Percentiles rank a stretch among this genome's conserved stretches.
Evolutionary conservation across 2,329 filamentous ascomycete species (phyloP).

Genomic region (Exophiala oligosperma): DNA sequence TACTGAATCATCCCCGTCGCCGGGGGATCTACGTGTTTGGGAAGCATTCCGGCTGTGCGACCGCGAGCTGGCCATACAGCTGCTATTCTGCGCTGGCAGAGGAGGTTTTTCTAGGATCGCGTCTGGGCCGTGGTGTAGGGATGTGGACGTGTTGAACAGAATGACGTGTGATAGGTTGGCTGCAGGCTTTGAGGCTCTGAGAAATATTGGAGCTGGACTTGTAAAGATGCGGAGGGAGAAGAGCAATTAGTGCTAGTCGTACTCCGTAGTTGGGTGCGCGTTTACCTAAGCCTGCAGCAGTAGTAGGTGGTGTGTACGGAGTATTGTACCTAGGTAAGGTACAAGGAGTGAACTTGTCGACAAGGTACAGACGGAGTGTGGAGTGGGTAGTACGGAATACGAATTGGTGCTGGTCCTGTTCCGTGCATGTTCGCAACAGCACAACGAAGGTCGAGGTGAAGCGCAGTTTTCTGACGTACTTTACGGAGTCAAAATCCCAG

Average conservation of each 20-base stretch:
- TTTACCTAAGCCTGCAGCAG: not conserved
- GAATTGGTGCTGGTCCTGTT: too few relatives aligned
- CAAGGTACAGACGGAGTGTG: too few relatives aligned
- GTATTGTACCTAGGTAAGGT: too few relatives aligned
- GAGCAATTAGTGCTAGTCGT: not conserved
- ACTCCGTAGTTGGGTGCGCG: not conserved
- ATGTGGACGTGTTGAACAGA: not conserved
- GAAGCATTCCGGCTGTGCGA: constrained; percentile 46
- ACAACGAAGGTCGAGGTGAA: too few relatives aligned
- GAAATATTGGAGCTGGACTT: not conserved
- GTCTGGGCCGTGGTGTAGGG: not conserved
- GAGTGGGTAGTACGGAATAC: too few relatives aligned
- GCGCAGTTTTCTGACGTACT: not conserved
- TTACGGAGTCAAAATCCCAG: too few relatives aligned
- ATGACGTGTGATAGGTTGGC: not conserved
- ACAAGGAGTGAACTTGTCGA: too few relatives aligned
- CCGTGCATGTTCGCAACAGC: too few relatives aligned
- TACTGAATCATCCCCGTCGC: constrained; percentile 43
- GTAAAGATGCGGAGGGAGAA: constrained; percentile 1
- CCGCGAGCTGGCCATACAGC: constrained; percentile 41
- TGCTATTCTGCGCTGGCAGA: constrained; percentile 2
- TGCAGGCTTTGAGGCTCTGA: not conserved
- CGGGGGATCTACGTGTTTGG: constrained; percentile 39
- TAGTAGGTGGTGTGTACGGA: not conserved
- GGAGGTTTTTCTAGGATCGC: not conserved